Base-by-base conservation (phyloP, 805 yeast species). In the Ogataea nakhonphanomensis region DNA sequence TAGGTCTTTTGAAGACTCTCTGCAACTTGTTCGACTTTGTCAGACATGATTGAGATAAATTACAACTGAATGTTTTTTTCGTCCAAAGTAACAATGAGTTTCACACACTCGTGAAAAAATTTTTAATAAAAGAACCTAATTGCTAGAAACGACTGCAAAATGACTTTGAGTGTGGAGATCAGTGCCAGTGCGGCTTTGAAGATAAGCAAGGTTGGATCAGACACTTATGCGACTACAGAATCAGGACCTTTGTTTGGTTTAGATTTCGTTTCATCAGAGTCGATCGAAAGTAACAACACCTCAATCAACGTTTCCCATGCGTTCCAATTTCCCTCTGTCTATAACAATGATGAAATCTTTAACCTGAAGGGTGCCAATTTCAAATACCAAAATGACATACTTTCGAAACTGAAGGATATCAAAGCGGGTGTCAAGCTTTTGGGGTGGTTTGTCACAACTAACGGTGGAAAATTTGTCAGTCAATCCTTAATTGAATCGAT, bases 361-460 rank as follows among this genome's bases (percentile, higher is more conserved):
- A 69, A 76, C 41, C 69, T 80, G 39, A 58, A 53, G 37, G 74
- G 77, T 55, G 70, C 79, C 50, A 85, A 87, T 44, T 66, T 68
- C 43, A 76, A 73, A 58, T 88, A 79, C 66, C 89, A 83, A 59
- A 74, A 73, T 37, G 88, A 82, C 33, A 69, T 84, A 54, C 68
- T 82, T 49, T 74, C 76, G 30, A 74, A 77, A 45, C 73, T 86
- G 48, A 76, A 71, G 54, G 73, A 71, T 40, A 75, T 79, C 46
- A 81, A 82, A 35, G 70, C 76, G 45, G 90, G 89, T 33, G 70
- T 78, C 30, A 84, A 80, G 57, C 71, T 81, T 45, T 75, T 81
- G 48, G 96, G 96, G 25, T 87, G 90, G 88, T 87, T 84, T 66
- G 77, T 85, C 57, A 71, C 83, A 31, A 72, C 88, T 22, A 66